Evolutionary conservation across 495 filamentous ascomycete species (phyloP), one percentile per base, ranked within the genome.

Genomic region (Daldinia loculata): DNA sequence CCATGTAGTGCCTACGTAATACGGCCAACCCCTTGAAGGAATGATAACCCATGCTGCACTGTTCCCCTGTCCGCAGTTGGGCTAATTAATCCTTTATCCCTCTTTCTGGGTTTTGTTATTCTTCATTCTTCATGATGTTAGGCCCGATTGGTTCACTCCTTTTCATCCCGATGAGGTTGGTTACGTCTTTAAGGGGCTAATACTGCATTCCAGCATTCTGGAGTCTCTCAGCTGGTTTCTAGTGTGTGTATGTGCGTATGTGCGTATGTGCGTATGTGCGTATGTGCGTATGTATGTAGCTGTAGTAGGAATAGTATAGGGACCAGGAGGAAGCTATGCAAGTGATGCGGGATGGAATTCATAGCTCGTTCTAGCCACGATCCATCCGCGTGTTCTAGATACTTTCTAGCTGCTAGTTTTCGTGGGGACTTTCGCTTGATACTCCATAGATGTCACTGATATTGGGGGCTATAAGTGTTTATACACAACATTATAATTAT

Each of bases 11-110:
- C 36, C 56, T 60, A 67, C 59, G 69, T 73, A 73, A 73, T 73
- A 73, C 70, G 70, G 70, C 61, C 48, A 56, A 41, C 52, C 58
- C 70, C 59, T 56, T 52, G 63, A 59, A 67, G 64, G 56, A 68
- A 60, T 32, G 45, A 66, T 52, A 27, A 26, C 59, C 43, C 51
- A 63, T 59, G 58, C 57, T 53, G 12, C 43, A 39, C 53, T 19
- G 14, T 34, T 27, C 50, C 50, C 59, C 58, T 38, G 12, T 32
- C 32, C 43, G 64, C 56, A 48, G 63, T 39, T 61, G 58, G 61
- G 53, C 65, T 65, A 72, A 72, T 68, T 65, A 51, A 65, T 69
- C 66, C 66, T 66, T 55, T 69, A 45, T 39, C 19, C 50, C 17
- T 24, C 26, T 65, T 65, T 58, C 11, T 22, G 27, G 8, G 55